Evolutionary conservation across 352 stramenopile genomes (phyloP).

Genomic region (Phytophthora quininea): DNA sequence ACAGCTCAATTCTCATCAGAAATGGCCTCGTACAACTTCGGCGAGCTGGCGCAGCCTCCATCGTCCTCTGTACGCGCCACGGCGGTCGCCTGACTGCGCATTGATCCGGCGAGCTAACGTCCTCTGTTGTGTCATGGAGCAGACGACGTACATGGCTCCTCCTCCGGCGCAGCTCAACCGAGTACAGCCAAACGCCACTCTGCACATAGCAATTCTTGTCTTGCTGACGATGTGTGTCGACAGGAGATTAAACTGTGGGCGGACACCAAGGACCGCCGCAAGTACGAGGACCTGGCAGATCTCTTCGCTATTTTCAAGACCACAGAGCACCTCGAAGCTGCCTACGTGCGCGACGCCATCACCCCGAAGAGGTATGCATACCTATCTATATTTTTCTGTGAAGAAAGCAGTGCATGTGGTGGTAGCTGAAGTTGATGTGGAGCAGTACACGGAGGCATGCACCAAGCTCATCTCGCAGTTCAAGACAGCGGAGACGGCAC

Average conservation of each 20-base stretch:
- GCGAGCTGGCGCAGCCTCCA: constrained; percentile 20
- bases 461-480: constrained; percentile 98
- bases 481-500: constrained; percentile 95
- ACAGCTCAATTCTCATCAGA: neutral
- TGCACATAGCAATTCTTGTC: too few relatives aligned
- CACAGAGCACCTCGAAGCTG: constrained; percentile 97
- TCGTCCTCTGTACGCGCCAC: constrained; percentile 16
- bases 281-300: constrained; percentile 90
- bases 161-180: constrained; percentile 35
- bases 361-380: constrained; percentile 77
- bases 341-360: constrained; percentile 96
- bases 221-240: neutral
- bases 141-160: constrained; percentile 31
- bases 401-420: neutral
- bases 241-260: constrained; percentile 85
- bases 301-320: constrained; percentile 98
- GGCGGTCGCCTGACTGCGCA: neutral
- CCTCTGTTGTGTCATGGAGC: neutral
- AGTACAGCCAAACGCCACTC: constrained; percentile 16
- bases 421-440: neutral
- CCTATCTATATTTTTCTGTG: neutral
- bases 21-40: constrained; percentile 37
- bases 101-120: neutral
- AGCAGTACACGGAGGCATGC: constrained; percentile 95
- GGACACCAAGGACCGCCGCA: constrained; percentile 86